Evolutionary conservation across 768 basidiomycete species (phyloP), one percentile per base, ranked within the genome.

Genomic region (Tephrocybe sp.): DNA sequence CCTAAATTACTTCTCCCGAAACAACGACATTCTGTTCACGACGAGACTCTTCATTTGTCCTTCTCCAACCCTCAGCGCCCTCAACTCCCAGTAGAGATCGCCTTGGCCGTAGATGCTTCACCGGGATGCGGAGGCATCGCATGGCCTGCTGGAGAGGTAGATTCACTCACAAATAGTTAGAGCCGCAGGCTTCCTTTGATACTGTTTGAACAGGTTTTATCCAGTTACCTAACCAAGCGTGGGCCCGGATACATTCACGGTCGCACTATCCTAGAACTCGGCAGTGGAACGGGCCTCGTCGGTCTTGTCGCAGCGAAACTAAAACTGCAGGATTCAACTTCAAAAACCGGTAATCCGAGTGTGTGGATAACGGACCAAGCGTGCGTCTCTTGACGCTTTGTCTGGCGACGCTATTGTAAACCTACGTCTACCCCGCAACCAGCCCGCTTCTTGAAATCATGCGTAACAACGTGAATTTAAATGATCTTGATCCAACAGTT

Each of bases 251-350:
- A 75, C 42, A 69, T 95, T 23, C 53, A 68, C 22, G 76, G 76
- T 41, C 83, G 76, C 65, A 78, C 63, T 26, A 70, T 95, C 11
- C 64, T 97, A 14, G 94, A 98, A 62, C 78, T 98, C 2, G 94
- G 94, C 4, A 88, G 88, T 57, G 94, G 94, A 1, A 98, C 94
- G 3, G 94, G 94, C 14, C 76, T 98, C 19, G 92, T 96, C n/a
- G 93, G 93, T 8, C 78, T 98, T 22, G 84, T 87, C 5, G 86
- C 87, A 2, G 92, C 78, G 5, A 73, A 77, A 43, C 76, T 94
- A 39, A 38, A 52, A 36, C 45, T 47, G 9, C 39, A 42, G 7
- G 32, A 30, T 16, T 14, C n/a, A 4, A 32, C 5, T 8, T 26
- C 45, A 14, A 84, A 17, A 3, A n/a, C n/a, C 19, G 20, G 85